Percentiles rank a stretch among this genome's conserved stretches.
Evolutionary conservation across 257 asterid species (phyloP).

Genomic region (Misopates orontium): DNA sequence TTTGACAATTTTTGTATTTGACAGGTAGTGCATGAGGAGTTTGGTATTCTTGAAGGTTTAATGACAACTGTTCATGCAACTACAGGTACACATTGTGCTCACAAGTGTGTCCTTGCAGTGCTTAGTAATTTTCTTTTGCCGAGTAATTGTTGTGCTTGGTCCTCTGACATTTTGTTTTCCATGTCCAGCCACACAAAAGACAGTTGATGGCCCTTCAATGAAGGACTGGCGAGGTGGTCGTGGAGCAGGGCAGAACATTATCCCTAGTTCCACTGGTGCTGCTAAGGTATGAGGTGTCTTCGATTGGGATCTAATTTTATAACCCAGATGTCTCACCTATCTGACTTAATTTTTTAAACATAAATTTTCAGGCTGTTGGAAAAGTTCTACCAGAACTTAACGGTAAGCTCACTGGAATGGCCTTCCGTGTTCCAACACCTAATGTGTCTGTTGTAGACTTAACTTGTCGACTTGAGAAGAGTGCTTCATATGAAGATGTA

Average conservation of each 20-base stretch:
- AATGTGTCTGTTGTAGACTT: conserved; percentile 97
- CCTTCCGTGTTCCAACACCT: conserved; percentile 98
- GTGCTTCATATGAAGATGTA: conserved; percentile 93
- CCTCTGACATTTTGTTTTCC: conserved; percentile 22
- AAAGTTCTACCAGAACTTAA: conserved; percentile 97
- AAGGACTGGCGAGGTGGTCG: conserved; percentile 99
- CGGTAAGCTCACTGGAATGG: conserved; percentile 98
- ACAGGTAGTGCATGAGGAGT: conserved; percentile 97
- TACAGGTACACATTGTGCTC: conserved; percentile 55
- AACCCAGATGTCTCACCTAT: background rate
- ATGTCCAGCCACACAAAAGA: conserved; percentile 91
- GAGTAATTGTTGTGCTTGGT: conserved; percentile 22
- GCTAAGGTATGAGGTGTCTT: conserved; percentile 67
- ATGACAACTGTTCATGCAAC: conserved; percentile 99
- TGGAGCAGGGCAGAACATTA: conserved; percentile 97
- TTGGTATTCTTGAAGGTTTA: conserved; percentile 91
- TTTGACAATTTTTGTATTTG: conserved; percentile 21
- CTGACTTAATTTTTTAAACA: conserved; percentile 5
- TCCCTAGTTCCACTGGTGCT: conserved; percentile 99
- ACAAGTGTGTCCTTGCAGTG: conserved; percentile 7
- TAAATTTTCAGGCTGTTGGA: conserved; percentile 84
- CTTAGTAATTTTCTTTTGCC: conserved; percentile 6
- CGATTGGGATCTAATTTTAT: conserved; percentile 1
- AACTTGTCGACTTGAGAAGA: conserved; percentile 87
- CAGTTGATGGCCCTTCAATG: conserved; percentile 99